These are phyloP conservation scores for Eucalyptus cloeziana DNA, from an alignment of 345 rosid genomes.

Conservation along the genomic window DNA sequence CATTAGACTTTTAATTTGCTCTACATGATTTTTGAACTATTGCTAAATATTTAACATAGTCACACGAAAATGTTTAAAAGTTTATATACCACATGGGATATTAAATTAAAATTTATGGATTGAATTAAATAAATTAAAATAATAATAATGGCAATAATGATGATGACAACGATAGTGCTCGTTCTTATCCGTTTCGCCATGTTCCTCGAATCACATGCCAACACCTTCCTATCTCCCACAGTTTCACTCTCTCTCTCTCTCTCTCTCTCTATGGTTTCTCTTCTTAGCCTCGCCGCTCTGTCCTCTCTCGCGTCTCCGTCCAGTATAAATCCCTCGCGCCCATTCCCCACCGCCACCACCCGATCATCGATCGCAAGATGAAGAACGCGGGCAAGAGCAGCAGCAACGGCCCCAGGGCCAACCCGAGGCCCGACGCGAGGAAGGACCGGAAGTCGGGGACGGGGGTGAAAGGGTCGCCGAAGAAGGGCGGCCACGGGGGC, in stretches of 20 bases:
- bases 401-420: not conserved
- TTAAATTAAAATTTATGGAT: not conserved
- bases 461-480: conserved; percentile 56
- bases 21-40: rapidly evolving
- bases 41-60: rapidly evolving
- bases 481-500: conserved; percentile 68
- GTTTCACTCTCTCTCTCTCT: not conserved
- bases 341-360: not conserved
- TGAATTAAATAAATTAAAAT: not conserved
- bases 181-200: not conserved
- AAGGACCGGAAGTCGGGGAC: conserved; percentile 47
- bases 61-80: not conserved
- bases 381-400: conserved; percentile 20
- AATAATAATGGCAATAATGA: not conserved
- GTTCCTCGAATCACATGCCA: not conserved
- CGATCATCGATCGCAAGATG: not conserved
- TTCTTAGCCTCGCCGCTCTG: not conserved
- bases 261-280: not conserved
- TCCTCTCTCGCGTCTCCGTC: not conserved
- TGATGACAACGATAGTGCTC: not conserved
- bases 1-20: rapidly evolving
- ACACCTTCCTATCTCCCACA: not conserved
- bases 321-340: not conserved
- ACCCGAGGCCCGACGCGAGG: conserved; percentile 15
- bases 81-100: rapidly evolving